Conservation (phyloP, 2,329 filamentous ascomycete genomes). For the Diaporthe vexans region DNA sequence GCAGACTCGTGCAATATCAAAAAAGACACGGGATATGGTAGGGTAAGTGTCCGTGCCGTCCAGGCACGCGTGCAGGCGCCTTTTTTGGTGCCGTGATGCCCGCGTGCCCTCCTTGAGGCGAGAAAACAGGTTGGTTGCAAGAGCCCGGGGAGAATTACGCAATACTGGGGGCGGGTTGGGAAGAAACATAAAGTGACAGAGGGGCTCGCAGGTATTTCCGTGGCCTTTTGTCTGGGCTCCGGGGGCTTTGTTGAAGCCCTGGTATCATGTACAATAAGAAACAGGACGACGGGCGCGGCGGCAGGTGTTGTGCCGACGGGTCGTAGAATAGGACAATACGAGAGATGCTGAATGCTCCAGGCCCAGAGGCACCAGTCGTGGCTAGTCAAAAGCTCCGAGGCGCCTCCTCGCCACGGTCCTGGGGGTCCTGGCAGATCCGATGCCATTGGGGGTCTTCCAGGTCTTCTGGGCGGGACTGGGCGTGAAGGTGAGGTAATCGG, state of each 20-base stretch:
- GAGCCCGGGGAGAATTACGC: slow-evolving; percentile 15
- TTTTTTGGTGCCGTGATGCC: slow-evolving; percentile 10
- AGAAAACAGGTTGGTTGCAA: slow-evolving; percentile 10
- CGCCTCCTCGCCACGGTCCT: slow-evolving; percentile 79
- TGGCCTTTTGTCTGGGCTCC: slow-evolving; percentile 9
- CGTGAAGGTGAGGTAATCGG: slow-evolving; percentile 97
- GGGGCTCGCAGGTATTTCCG: slow-evolving; percentile 9
- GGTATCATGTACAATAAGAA: slow-evolving; percentile 43
- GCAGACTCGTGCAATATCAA: slow-evolving; percentile 23
- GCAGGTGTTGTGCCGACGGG: background rate
- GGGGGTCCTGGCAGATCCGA: slow-evolving; percentile 65
- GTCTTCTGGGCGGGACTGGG: slow-evolving; percentile 92
- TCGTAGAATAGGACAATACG: slow-evolving; percentile 25
- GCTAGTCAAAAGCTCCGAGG: slow-evolving; percentile 82
- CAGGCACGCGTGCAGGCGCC: background rate
- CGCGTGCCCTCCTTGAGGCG: background rate
- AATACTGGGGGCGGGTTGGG: slow-evolving; percentile 30
- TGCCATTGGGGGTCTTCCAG: slow-evolving; percentile 84
- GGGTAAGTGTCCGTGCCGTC: slow-evolving; percentile 14
- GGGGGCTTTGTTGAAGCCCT: slow-evolving; percentile 38
- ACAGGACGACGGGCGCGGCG: background rate
- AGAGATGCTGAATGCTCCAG: background rate
- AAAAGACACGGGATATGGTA: slow-evolving; percentile 29
- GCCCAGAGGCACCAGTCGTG: background rate
- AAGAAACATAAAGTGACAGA: slow-evolving; percentile 1